Base-by-base conservation (phyloP, 2,329 filamentous ascomycete genomes). In the Beauveria asiatica region DNA sequence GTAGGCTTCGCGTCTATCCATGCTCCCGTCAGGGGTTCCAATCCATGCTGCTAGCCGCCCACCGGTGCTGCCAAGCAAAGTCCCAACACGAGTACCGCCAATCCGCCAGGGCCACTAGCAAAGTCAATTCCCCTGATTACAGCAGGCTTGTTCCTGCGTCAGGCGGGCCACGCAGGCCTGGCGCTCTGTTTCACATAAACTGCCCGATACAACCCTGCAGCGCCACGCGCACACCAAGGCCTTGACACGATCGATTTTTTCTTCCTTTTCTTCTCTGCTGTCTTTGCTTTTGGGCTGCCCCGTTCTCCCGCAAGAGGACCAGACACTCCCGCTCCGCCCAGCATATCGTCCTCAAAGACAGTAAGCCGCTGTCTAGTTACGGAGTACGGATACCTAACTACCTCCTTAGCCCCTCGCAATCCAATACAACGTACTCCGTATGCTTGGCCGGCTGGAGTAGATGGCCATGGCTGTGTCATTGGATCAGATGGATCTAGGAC, bases 181-280 rank as follows among this genome's bases (percentile, higher is more conserved):
- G 27, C 25, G 37, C 17, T 25, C 23, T 54, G 57, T 59, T 59
- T 59, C 57, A 59, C 57, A 27, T 59, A 59, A 59, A 59, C 48
- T 33, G 19, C 10, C 56, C 56, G 56, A 59, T 59, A 27, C 48
- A 52, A 51, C 56, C 45, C 46, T 48, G 56, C 56, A 50, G 16
- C 19, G 46, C 48, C 48, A 19, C 25, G 46, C 23, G 39, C 25
- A 25, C 46, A 25, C 9, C 27, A 45, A 8, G 37, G 46, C 33
- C 45, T 19, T 50, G 45, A 51, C 48, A 37, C 46, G 48, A 59
- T 59, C 56, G 56, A 45, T 41, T 16, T 59, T 45, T 59, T 52
- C 33, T 55, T 45, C 42, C 39, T 51, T 41, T 59, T 51, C 25
- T 52, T 42, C 21, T 44, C 51, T 59, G 1, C 21, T 23, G 10